phyloP scores from a whole-genome alignment of 148 eudicot species.

The Arctostaphylos glauca region DNA sequence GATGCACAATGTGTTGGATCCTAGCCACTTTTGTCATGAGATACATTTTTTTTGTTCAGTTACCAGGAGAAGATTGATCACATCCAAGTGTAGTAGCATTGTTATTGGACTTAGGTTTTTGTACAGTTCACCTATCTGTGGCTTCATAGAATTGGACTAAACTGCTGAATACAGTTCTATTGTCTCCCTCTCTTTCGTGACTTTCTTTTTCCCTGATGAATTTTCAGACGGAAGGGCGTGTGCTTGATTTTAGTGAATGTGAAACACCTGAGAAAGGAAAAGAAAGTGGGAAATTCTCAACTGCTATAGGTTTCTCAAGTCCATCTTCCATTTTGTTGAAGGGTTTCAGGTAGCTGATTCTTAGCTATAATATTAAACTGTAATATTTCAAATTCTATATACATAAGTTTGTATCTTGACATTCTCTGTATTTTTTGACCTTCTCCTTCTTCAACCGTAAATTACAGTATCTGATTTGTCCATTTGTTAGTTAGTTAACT shows the following conservation, averaged over 20 bases:
- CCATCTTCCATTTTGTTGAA: conserved; percentile 49
- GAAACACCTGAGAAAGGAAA: conserved; percentile 52
- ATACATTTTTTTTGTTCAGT: too few species aligned
- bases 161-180: not conserved
- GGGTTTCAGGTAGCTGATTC: conserved; percentile 37
- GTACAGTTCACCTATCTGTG: not conserved
- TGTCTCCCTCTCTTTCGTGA: not conserved
- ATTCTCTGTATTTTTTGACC: too few species aligned
- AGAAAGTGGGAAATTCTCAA: conserved; percentile 30
- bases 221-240: conserved; percentile 60
- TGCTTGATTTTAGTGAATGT: conserved; percentile 82
- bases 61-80: too few species aligned
- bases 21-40: too few species aligned
- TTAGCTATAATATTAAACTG: not conserved
- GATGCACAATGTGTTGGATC: too few species aligned
- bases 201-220: conserved; percentile 3
- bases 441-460: too few species aligned
- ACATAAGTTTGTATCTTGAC: too few species aligned
- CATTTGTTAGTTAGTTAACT: too few species aligned
- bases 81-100: not conserved
- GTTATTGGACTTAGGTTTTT: not conserved
- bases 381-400: too few species aligned
- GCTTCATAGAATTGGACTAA: not conserved
- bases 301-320: conserved; percentile 32
- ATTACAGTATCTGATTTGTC: too few species aligned